Base-by-base conservation (phyloP, 1,139 yeast species). In the Yamadazyma sp. region DNA sequence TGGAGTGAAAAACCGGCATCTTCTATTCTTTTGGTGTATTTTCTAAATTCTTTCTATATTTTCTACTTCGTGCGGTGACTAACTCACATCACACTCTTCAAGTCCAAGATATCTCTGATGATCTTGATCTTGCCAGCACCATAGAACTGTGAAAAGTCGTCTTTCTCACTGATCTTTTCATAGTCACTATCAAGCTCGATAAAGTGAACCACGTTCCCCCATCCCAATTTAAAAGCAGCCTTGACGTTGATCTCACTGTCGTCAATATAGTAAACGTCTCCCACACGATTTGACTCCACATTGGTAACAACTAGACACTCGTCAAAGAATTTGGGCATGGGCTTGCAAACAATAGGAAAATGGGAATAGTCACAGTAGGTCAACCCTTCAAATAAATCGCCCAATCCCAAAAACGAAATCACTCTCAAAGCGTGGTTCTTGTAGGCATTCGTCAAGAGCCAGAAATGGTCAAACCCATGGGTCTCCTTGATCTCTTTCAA, bases 361-460 rank as follows among this genome's bases (percentile, higher is more conserved):
- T 68, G 60, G 7, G 76, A 59, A 57, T 92, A 92, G 63, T 92
- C 95, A 64, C 98, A 92, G 62, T 69, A 92, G 0, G 97, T 88
- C 51, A 92, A 74, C 1, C 98, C 98, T 49, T 90, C 97, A 56
- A 92, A 90, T 41, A 88, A 59, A 57, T 90, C 97, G 16, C 92
- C 96, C 24, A 92, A 60, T 2, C 96, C 97, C 35, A 92, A 70
- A 39, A 90, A 70, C 29, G 82, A 73, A 15, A 89, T 73, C 13
- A 86, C 95, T 39, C 92, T 70, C 39, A 80, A 55, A 1, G 94
- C 97, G 59, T 92, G 97, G 53, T 78, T 87, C 57, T 84, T 82
- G 66, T 90, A 92, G 1, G 98, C 98, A 57, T 92, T 92, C 12
- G 98, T 92, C 52, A 89, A 84, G 33, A 92, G 72, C 98, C 98